Conservation (phyloP, 2,329 filamentous ascomycete species). For the Pestalotiopsis sp. region DNA sequence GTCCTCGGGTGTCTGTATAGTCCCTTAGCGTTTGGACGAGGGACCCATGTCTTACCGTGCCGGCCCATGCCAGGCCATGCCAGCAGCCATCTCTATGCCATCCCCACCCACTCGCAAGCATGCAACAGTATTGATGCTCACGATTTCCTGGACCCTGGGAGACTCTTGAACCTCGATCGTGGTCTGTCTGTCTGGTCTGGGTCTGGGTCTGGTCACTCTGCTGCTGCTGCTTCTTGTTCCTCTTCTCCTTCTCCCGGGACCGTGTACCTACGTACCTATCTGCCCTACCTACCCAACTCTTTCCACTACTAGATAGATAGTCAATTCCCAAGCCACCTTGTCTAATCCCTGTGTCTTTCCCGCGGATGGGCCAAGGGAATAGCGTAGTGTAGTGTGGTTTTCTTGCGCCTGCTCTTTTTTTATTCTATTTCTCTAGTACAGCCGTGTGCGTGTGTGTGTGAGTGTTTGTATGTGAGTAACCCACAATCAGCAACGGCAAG, state of each 20-base stretch:
- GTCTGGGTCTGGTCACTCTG: neutral
- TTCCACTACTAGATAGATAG: neutral
- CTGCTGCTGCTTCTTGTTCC: too few species aligned
- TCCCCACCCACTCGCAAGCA: constrained; percentile 3
- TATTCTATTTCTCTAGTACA: neutral
- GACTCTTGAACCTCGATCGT: neutral
- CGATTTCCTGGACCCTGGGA: neutral
- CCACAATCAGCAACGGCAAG: too few species aligned
- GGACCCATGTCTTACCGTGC: constrained; percentile 7
- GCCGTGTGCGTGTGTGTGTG: neutral
- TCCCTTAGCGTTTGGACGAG: neutral
- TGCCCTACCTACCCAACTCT: too few species aligned
- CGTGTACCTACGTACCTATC: too few species aligned
- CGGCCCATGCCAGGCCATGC: neutral
- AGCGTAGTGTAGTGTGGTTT: too few species aligned
- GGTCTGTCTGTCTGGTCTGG: neutral
- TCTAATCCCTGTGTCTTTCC: constrained; percentile 9
- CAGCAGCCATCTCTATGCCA: constrained; percentile 4
- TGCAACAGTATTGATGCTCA: neutral
- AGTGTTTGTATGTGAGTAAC: too few species aligned
- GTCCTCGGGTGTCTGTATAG: neutral
- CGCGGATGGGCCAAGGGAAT: neutral
- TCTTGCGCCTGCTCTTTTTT: neutral
- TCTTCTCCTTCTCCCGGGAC: too few species aligned
- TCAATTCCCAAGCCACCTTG: neutral